Conservation (phyloP, 768 basidiomycete species). For the Multifurca ochricompacta region DNA sequence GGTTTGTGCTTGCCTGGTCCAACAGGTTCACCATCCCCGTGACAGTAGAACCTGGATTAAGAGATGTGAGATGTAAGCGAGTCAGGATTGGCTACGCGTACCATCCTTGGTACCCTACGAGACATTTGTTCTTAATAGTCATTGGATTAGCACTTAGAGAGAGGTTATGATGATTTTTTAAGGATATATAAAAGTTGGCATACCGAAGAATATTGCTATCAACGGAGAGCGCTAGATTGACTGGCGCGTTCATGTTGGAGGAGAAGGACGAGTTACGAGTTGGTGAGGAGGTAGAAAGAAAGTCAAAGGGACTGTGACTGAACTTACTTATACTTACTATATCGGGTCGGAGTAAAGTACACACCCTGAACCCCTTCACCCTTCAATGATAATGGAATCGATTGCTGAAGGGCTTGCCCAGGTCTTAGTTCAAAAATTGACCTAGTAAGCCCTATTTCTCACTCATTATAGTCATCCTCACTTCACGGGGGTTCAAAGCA, state of each 20-base stretch:
- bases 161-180: not conserved
- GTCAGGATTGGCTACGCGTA: slow-evolving; percentile 24
- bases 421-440: not conserved
- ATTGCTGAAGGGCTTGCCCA: slow-evolving; percentile 1
- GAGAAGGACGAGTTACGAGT: not conserved
- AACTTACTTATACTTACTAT: no score
- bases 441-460: not conserved
- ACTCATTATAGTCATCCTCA: not conserved
- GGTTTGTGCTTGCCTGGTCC: slow-evolving; percentile 40
- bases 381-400: not conserved
- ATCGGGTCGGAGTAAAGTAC: no score
- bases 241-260: not conserved
- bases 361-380: not conserved
- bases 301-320: no score
- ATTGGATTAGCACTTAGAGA: slow-evolving; percentile 52
- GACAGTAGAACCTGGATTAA: slow-evolving; percentile 57
- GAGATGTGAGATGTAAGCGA: not conserved
- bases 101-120: slow-evolving; percentile 89
- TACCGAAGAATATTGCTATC: slow-evolving; percentile 19
- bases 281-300: not conserved
- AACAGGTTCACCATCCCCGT: slow-evolving; percentile 60
- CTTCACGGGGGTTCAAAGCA: slow-evolving; percentile 24
- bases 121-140: slow-evolving; percentile 76
- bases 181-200: not conserved
- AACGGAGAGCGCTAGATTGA: slow-evolving; percentile 11